Evolutionary conservation across 768 basidiomycete species (phyloP).

Genomic region (Exidia glandulosa): DNA sequence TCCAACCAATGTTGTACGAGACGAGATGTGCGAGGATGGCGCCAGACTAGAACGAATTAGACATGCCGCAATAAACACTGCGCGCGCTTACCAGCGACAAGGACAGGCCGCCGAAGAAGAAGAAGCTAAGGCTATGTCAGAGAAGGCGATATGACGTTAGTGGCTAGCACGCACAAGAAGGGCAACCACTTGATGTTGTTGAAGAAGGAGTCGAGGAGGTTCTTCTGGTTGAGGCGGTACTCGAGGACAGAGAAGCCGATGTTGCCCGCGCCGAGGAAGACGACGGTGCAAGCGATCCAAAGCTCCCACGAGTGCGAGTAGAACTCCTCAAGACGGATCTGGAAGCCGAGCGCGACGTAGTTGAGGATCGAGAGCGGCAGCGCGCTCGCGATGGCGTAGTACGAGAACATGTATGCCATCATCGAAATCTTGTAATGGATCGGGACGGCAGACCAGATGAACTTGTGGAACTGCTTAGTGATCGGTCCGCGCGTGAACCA

Average conservation of each 20-base stretch:
- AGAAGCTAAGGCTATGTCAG: conserved; percentile 48
- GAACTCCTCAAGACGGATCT: conserved; percentile 53
- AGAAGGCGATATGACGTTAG: background rate
- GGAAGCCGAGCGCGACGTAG: conserved; percentile 57
- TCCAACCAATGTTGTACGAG: too few relatives aligned
- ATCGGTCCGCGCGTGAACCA: conserved; percentile 79
- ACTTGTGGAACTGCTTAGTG: conserved; percentile 65
- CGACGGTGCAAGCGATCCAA: conserved; percentile 63
- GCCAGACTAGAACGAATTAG: too few relatives aligned
- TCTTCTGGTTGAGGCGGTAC: conserved; percentile 54
- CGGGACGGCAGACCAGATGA: conserved; percentile 67
- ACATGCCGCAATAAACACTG: too few relatives aligned
- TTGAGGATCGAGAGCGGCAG: conserved; percentile 54
- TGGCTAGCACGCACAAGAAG: conserved; percentile 51
- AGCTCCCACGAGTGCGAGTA: conserved; percentile 66
- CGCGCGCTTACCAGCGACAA: too few relatives aligned
- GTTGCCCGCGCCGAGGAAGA: conserved; percentile 45
- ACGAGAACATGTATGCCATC: conserved; percentile 41
- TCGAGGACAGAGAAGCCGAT: conserved; percentile 56
- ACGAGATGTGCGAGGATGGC: conserved; percentile 47
- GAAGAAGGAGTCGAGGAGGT: conserved; percentile 35
- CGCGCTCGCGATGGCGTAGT: conserved; percentile 54
- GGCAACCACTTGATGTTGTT: conserved; percentile 58
- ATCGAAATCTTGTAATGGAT: conserved; percentile 76
- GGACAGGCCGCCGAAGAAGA: conserved; percentile 74